Base-by-base conservation (phyloP, 1,284 basidiomycete genomes). In the Anthracocystis setariae region DNA sequence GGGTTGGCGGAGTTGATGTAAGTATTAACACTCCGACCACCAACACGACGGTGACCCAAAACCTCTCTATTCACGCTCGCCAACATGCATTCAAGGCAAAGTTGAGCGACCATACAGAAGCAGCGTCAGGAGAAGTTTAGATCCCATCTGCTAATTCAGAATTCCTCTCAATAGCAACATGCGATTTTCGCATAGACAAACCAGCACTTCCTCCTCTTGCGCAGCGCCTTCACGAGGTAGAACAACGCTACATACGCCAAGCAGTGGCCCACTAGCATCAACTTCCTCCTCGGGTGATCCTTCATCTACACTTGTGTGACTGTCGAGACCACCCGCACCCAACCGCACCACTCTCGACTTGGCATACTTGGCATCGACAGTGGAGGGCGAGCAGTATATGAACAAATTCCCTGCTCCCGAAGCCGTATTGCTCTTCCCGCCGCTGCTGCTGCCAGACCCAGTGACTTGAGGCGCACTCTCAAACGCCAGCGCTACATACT, bases 401-500 rank as follows among this genome's bases (percentile, higher is more conserved):
- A 76, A 77, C 9, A 78, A 58, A 50, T 76, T 78, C n/a, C 76
- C 76, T 15, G 74, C 76, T 17, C 59, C 64, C 2, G 43, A 39
- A 24, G 33, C 39, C 17, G 17, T 10, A 7, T 20, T 39, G n/a
- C 8, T 47, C 42, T 58, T 24, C 2, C 32, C 52, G 8, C 17
- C 27, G 27, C 49, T 38, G 33, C 17, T 33, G 32, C 49, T 37
- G 32, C 53, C 46, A 5, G 60, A 50, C 33, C 58, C 56, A 5
- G 54, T 62, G 2, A 74, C 52, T 9, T 35, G 71, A 20, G 74
- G 72, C 25, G 68, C 58, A 35, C 65, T 59, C 44, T 77, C 74
- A 35, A 73, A 75, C 0, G 74, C 74, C 8, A 76, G 51, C 10
- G 64, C 64, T 1, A 48, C 69, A 17, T 63, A 73, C 23, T 46